phyloP scores from a whole-genome alignment of 345 rosid species.

The Gossypium mustelinum region DNA sequence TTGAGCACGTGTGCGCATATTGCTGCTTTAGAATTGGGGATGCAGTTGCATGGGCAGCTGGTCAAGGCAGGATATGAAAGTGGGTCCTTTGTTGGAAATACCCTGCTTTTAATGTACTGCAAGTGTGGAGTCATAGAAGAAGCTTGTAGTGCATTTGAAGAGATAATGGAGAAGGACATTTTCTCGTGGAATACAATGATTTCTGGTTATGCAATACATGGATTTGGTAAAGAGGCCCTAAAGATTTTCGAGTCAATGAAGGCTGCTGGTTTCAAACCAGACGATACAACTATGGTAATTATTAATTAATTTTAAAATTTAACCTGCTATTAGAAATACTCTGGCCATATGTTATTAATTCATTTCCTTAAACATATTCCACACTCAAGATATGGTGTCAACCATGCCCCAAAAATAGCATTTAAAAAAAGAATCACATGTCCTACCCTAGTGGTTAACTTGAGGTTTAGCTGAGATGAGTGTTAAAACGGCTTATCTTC shows the following conservation, averaged over 20 bases:
- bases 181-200: slow-evolving; percentile 74
- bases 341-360: not conserved
- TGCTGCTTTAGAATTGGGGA: slow-evolving; percentile 63
- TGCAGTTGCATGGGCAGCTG: slow-evolving; percentile 59
- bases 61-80: slow-evolving; percentile 58
- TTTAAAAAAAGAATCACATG: not conserved
- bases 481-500: not conserved
- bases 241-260: slow-evolving; percentile 54
- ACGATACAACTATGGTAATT: slow-evolving; percentile 55
- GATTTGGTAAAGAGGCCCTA: slow-evolving; percentile 54
- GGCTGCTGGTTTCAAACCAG: slow-evolving; percentile 46
- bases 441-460: not conserved
- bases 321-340: not conserved
- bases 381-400: not conserved
- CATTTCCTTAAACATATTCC: not conserved
- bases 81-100: slow-evolving; percentile 64
- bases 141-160: slow-evolving; percentile 49
- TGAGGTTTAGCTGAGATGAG: not conserved
- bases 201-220: slow-evolving; percentile 64
- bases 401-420: not conserved
- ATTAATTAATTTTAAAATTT: not conserved
- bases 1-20: slow-evolving; percentile 59
- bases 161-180: slow-evolving; percentile 52
- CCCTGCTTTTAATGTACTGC: slow-evolving; percentile 67
- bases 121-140: slow-evolving; percentile 71